Evolutionary conservation across 768 basidiomycete species (phyloP).

Genomic region (Trametes cingulata): DNA sequence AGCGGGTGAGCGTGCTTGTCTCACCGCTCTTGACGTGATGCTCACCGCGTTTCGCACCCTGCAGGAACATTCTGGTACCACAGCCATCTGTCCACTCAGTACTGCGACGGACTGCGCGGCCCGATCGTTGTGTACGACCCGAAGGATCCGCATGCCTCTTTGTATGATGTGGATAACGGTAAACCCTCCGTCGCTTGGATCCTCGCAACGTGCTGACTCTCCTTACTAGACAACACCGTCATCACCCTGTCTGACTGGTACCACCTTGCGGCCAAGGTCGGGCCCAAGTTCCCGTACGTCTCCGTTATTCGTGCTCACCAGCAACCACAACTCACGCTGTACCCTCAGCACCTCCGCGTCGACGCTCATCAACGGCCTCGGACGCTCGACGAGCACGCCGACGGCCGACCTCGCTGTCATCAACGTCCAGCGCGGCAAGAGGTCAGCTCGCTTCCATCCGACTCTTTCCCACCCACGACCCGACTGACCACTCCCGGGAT

Average conservation of each 20-base stretch:
- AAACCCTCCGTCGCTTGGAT: not conserved
- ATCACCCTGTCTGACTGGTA: slow-evolving; percentile 32
- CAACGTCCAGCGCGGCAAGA: slow-evolving; percentile 21
- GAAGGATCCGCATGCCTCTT: slow-evolving; percentile 25
- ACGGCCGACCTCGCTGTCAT: slow-evolving; percentile 34
- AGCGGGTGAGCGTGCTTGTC: slow-evolving; percentile 39
- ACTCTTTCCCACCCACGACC: too few species aligned
- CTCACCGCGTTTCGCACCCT: not conserved
- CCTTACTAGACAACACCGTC: slow-evolving; percentile 26
- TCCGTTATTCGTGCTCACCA: not conserved
- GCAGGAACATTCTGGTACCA: slow-evolving; percentile 39
- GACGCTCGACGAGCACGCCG: slow-evolving; percentile 41
- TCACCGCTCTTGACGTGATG: not conserved
- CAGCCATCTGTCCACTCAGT: slow-evolving; percentile 39
- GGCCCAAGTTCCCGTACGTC: slow-evolving; percentile 13
- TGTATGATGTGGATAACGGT: slow-evolving; percentile 34
- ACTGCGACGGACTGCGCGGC: slow-evolving; percentile 38
- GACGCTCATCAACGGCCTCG: slow-evolving; percentile 50
- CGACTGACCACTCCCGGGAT: too few species aligned
- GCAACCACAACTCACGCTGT: slow-evolving; percentile 6
- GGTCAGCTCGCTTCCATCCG: slow-evolving; percentile 25
- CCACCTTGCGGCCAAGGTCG: slow-evolving; percentile 8
- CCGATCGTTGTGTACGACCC: slow-evolving; percentile 33
- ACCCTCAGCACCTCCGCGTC: slow-evolving; percentile 30
- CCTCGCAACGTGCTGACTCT: not conserved